Percentiles rank a stretch among this genome's conserved stretches.
Evolutionary conservation across 495 filamentous ascomycete species (phyloP).

Genomic region (Venustampulla echinocandica): DNA sequence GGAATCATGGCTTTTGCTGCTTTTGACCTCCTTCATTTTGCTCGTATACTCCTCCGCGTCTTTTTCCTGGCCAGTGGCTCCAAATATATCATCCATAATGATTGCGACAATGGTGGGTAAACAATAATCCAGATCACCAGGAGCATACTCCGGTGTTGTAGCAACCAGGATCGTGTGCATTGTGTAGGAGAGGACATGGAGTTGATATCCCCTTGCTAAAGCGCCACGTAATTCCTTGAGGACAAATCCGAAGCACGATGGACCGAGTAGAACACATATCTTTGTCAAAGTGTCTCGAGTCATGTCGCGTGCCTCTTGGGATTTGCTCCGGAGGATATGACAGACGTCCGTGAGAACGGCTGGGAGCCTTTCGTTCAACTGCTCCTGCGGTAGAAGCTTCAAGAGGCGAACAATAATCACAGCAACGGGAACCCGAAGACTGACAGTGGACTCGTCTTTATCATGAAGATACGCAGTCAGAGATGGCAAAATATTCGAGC

Average conservation of each 20-base stretch:
- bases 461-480: slow-evolving; percentile 76
- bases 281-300: slow-evolving; percentile 80
- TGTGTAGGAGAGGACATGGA: slow-evolving; percentile 92
- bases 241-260: slow-evolving; percentile 81
- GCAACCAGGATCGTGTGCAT: slow-evolving; percentile 83
- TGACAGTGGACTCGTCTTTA: slow-evolving; percentile 89
- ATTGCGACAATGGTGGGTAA: slow-evolving; percentile 65
- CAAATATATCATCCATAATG: slow-evolving; percentile 97
- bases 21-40: slow-evolving; percentile 95
- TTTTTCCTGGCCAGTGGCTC: slow-evolving; percentile 91
- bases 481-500: slow-evolving; percentile 64
- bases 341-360: slow-evolving; percentile 83
- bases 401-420: slow-evolving; percentile 80
- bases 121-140: slow-evolving; percentile 87
- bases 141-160: slow-evolving; percentile 60
- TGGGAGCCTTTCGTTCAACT: slow-evolving; percentile 64
- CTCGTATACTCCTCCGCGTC: slow-evolving; percentile 92
- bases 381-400: slow-evolving; percentile 62
- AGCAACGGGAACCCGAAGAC: slow-evolving; percentile 79
- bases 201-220: slow-evolving; percentile 75
- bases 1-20: slow-evolving; percentile 93
- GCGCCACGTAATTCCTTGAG: slow-evolving; percentile 81
- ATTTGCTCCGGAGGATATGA: slow-evolving; percentile 81
- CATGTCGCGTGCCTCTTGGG: slow-evolving; percentile 82
- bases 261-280: slow-evolving; percentile 69